Evolutionary conservation across 2,329 filamentous ascomycete species (phyloP), one percentile per base, ranked within the genome.

Genomic region (Fusarium xyrophilum): DNA sequence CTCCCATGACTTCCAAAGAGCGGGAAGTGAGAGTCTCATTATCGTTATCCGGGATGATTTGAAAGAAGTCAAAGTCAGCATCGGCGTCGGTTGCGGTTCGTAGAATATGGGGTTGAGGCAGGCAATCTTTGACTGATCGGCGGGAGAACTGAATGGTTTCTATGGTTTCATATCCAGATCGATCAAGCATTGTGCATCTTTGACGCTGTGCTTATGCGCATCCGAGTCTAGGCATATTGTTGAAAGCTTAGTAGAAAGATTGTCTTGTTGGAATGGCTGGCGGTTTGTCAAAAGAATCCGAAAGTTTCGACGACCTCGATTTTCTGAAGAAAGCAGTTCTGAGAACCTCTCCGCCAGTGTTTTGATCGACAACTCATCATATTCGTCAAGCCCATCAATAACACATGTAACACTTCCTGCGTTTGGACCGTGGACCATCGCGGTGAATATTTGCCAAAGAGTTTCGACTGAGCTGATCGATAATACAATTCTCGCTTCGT

Each of bases 361-460:
- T 17, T 28, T 7, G 5, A 47, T 23, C 1, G 59, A 68, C 12
- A 9, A 11, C 3, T 40, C 32, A 11, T 56, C 48, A 10, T 50
- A 67, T 35, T 67, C 64, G 7, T 64, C 54, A 2, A 68, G 43
- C 3, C 59, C 65, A n/a, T 68, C 59, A 7, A 67, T 12, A 7
- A 60, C 35, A 10, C 65, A 68, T 3, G 38, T 39, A 10, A 63
- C 21, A 2, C 28, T 42, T 2, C 52, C 52, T 23, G 42, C n/a
- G 15, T 13, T 9, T 2, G 50, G 40, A 43, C 54, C 42, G 10
- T 27, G 48, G 9, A 60, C n/a, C 54, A 68, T 68, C 0, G 56
- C 14, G 1, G 14, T 21, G 7, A 68, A 50, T 15, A 67, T 64
- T 12, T 60, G 47, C 59, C 54, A 68, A n/a, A 68, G 51, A 6